Evolutionary conservation across 2,329 filamentous ascomycete genomes (phyloP).

Genomic region (Phyllosticta capitalensis): DNA sequence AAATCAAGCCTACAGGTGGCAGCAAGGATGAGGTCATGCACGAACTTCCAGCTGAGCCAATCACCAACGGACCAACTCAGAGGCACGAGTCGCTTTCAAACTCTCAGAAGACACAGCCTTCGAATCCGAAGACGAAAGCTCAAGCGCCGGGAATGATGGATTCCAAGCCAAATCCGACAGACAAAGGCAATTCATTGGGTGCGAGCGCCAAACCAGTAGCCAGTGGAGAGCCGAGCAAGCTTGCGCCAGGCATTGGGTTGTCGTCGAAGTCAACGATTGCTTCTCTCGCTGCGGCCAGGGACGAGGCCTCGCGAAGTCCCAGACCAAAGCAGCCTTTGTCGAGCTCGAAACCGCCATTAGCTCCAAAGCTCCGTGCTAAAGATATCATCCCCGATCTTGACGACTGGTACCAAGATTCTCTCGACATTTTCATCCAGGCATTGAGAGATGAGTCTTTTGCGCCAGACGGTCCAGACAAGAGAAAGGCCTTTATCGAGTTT

Average conservation of each 20-base stretch:
- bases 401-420: slow-evolving; percentile 47
- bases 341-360: slow-evolving; percentile 3
- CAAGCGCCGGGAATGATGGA: background rate
- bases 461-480: slow-evolving; percentile 41
- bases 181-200: background rate
- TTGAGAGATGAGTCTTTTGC: slow-evolving; percentile 42
- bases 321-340: background rate
- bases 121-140: background rate
- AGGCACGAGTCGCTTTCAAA: background rate
- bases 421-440: slow-evolving; percentile 47
- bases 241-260: background rate
- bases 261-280: background rate
- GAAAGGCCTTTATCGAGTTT: slow-evolving; percentile 44
- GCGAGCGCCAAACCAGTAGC: background rate
- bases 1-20: background rate
- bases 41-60: background rate
- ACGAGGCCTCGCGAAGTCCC: background rate
- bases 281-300: background rate
- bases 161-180: background rate
- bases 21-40: background rate
- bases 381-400: slow-evolving; percentile 44
- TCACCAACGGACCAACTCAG: background rate
- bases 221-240: background rate
- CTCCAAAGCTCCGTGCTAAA: slow-evolving; percentile 12
- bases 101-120: background rate